Evolutionary conservation across 352 stramenopile species (phyloP).

Genomic region (Sclerospora graminicola): DNA sequence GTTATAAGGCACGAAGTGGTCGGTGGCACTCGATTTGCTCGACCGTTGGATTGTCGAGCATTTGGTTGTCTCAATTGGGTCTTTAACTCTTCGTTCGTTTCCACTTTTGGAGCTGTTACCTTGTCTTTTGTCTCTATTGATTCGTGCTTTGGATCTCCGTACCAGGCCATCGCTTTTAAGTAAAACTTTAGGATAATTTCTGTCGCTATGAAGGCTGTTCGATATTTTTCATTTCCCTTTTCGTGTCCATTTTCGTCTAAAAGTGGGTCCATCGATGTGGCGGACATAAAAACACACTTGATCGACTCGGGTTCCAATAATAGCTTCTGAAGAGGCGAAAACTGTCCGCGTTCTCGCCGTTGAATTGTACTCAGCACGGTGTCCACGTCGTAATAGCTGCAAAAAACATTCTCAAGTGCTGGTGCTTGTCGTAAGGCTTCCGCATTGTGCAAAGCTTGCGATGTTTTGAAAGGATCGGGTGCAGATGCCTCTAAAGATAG

Average conservation of each 20-base stretch:
- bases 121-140: slow-evolving; percentile 1
- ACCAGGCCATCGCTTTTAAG: slow-evolving; percentile 60
- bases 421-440: slow-evolving; percentile 51
- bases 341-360: slow-evolving; percentile 35
- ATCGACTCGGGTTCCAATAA: slow-evolving; percentile 53
- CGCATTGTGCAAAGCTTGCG: slow-evolving; percentile 61
- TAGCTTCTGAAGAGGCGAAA: slow-evolving; percentile 58
- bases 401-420: slow-evolving; percentile 65
- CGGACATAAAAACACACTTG: slow-evolving; percentile 49
- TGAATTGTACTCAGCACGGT: slow-evolving; percentile 54
- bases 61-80: neutral
- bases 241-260: too few relatives aligned
- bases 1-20: slow-evolving; percentile 14
- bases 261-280: slow-evolving; percentile 18
- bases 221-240: slow-evolving; percentile 28
- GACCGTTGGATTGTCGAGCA: neutral
- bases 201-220: slow-evolving; percentile 44
- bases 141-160: slow-evolving; percentile 35
- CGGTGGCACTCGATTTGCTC: neutral
- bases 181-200: slow-evolving; percentile 74
- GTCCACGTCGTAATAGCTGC: slow-evolving; percentile 61
- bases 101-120: neutral
- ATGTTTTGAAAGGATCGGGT: slow-evolving; percentile 52
- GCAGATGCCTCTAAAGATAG: slow-evolving; percentile 21
- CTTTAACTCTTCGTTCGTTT: slow-evolving; percentile 1